These are phyloP conservation scores for Phaffia tasmanica DNA, from an alignment of 768 basidiomycete species.

Conservation along the genomic window DNA sequence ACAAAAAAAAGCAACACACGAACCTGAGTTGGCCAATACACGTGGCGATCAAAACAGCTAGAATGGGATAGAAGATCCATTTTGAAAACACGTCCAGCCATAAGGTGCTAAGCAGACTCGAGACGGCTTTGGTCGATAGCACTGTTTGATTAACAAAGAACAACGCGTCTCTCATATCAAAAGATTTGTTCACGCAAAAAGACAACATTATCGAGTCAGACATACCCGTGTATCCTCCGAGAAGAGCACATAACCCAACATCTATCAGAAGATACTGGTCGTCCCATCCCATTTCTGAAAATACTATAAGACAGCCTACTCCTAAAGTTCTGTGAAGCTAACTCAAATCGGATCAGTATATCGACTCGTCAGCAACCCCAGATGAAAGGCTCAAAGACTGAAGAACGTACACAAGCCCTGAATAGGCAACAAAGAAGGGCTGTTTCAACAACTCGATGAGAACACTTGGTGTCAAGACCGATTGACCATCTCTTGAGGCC, in stretches of 20 bases:
- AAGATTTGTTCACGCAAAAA: not conserved
- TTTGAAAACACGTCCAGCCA: not conserved
- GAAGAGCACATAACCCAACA: conserved; percentile 63
- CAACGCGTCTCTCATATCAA: not conserved
- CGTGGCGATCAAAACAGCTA: conserved; percentile 9
- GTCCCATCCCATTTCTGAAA: conserved; percentile 58
- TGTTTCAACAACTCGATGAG: conserved; percentile 60
- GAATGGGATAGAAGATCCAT: conserved; percentile 1
- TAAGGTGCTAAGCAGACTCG: conserved; percentile 58
- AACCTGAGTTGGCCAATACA: conserved; percentile 23
- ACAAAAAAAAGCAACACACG: not conserved
- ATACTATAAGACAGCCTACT: conserved; percentile 46
- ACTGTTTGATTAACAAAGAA: conserved; percentile 44
- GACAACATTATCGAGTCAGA: no score
- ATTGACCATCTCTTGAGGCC: conserved; percentile 45
- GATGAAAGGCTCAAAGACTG: not conserved
- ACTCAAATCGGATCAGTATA: no score
- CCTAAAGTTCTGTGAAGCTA: not conserved
- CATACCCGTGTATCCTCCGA: conserved; percentile 12
- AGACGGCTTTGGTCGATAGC: conserved; percentile 81
- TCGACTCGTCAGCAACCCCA: not conserved
- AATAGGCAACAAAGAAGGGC: conserved; percentile 63
- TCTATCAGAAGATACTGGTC: conserved; percentile 67
- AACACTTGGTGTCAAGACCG: conserved; percentile 51
- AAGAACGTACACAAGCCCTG: conserved; percentile 47